Evolutionary conservation across 768 basidiomycete genomes (phyloP).

Genomic region (Xerocomus brunneocitrinus): DNA sequence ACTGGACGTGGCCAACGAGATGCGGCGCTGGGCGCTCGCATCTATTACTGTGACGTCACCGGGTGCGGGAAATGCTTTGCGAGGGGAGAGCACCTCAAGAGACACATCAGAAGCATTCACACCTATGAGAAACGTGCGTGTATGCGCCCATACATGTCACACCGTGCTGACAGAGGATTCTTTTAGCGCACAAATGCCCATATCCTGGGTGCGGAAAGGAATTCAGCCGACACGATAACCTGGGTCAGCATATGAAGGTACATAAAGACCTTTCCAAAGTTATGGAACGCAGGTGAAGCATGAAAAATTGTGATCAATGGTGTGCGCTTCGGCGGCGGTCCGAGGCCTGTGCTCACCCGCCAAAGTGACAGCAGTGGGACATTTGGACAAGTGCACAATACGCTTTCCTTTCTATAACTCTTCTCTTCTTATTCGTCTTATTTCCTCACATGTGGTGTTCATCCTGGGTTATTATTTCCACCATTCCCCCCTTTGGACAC

Average conservation of each 20-base stretch:
- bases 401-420: conserved; percentile 20
- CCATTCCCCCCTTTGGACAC: conserved; percentile 20
- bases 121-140: conserved; percentile 87
- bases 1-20: conserved; percentile 30
- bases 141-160: conserved; percentile 3
- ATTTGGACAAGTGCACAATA: conserved; percentile 21
- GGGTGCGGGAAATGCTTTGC: conserved; percentile 88
- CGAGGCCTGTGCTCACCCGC: conserved; percentile 22
- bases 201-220: conserved; percentile 77
- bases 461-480: conserved; percentile 18
- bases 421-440: conserved; percentile 20
- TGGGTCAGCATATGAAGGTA: conserved; percentile 84
- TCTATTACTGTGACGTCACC: conserved; percentile 72
- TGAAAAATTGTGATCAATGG: conserved; percentile 14
- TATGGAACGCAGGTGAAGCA: conserved; percentile 24
- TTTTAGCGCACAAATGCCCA: conserved; percentile 73
- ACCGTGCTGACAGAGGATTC: conserved; percentile 6
- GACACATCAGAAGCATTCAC: conserved; percentile 85
- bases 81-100: conserved; percentile 84
- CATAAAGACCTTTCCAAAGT: conserved; percentile 44
- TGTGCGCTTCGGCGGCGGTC: conserved; percentile 16
- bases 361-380: conserved; percentile 24
- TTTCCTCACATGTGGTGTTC: conserved; percentile 24
- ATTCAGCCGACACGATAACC: conserved; percentile 84
- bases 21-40: conserved; percentile 39